Percentiles rank a stretch among this genome's conserved stretches.
Conservation (phyloP, 2,329 filamentous ascomycete genomes). For the Microdochium paspali region DNA sequence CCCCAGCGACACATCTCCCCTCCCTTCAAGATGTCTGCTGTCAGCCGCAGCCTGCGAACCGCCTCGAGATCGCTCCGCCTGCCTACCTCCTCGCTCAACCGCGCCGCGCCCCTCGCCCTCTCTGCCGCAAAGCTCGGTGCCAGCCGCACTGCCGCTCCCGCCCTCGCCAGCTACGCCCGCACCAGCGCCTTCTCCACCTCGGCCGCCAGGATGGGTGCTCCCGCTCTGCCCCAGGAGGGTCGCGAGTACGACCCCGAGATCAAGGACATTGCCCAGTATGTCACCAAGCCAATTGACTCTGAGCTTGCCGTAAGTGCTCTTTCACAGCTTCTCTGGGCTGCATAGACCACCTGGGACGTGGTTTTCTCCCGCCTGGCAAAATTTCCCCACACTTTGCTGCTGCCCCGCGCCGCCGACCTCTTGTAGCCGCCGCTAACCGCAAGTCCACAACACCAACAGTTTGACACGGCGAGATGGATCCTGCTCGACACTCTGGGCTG, state of each 20-base stretch:
- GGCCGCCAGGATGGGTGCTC: slow-evolving; percentile 35
- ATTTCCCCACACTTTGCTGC: slow-evolving; percentile 8
- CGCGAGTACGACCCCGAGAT: slow-evolving; percentile 84
- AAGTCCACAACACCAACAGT: slow-evolving; percentile 41
- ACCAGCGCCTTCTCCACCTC: slow-evolving; percentile 38
- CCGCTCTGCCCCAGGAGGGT: slow-evolving; percentile 37
- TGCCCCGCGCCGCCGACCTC: slow-evolving; percentile 1
- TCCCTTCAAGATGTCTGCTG: slow-evolving; percentile 37
- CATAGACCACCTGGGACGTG: not conserved
- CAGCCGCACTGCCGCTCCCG: slow-evolving; percentile 17
- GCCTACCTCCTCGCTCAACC: slow-evolving; percentile 24
- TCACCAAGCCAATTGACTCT: slow-evolving; percentile 83
- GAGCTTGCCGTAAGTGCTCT: slow-evolving; percentile 71
- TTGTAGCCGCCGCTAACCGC: slow-evolving; percentile 15
- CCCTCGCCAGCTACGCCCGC: slow-evolving; percentile 24
- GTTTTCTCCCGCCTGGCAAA: slow-evolving; percentile 1
- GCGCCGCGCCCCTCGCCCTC: slow-evolving; percentile 21
- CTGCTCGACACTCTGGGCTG: slow-evolving; percentile 96
- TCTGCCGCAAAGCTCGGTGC: slow-evolving; percentile 15
- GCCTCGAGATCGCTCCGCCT: slow-evolving; percentile 43
- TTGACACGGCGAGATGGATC: slow-evolving; percentile 92
- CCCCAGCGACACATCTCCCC: not conserved
- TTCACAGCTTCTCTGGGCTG: not conserved
- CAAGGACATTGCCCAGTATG: slow-evolving; percentile 88
- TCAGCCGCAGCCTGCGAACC: slow-evolving; percentile 43